Percentiles rank a stretch among this genome's conserved stretches.
phyloP scores from a whole-genome alignment of 2,329 filamentous ascomycete species.

The Bipolaris zeicola region DNA sequence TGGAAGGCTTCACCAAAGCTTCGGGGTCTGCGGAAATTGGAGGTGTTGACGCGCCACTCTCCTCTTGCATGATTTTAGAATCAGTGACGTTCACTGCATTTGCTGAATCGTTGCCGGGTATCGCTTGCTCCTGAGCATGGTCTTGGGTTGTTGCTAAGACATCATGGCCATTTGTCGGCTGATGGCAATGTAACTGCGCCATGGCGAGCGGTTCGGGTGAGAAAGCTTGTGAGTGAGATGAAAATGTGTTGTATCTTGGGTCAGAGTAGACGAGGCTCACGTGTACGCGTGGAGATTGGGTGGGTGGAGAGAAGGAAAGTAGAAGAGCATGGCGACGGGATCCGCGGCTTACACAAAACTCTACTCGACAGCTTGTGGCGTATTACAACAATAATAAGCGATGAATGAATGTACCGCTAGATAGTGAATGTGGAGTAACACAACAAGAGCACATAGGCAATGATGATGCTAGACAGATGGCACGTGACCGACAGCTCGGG shows the following conservation, averaged over 20 bases:
- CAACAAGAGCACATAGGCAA: conserved; percentile 11
- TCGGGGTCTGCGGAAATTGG: neutral
- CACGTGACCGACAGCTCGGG: conserved; percentile 22
- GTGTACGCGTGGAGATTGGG: conserved; percentile 21
- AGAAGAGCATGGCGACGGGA: conserved; percentile 23
- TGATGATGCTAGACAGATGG: neutral
- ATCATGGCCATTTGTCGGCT: neutral
- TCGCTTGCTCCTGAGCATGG: conserved; percentile 7
- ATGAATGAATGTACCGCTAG: neutral
- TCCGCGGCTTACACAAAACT: neutral
- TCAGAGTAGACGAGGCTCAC: conserved; percentile 10
- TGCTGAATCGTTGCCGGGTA: conserved; percentile 2
- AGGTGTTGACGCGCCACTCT: neutral
- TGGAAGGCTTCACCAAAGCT: neutral
- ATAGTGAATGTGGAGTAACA: neutral
- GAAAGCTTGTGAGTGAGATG: neutral
- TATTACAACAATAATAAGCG: neutral
- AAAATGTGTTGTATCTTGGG: neutral
- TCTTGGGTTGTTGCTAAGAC: neutral
- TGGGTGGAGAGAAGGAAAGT: conserved; percentile 17
- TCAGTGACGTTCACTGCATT: neutral
- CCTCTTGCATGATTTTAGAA: neutral
- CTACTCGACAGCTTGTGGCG: neutral
- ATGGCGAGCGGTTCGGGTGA: neutral
- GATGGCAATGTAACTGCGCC: neutral